A percentile compares a stretch with the other conserved stretches of the same genome.
Conservation (phyloP, 768 basidiomycete species). For the Thelephora ganbajun region DNA sequence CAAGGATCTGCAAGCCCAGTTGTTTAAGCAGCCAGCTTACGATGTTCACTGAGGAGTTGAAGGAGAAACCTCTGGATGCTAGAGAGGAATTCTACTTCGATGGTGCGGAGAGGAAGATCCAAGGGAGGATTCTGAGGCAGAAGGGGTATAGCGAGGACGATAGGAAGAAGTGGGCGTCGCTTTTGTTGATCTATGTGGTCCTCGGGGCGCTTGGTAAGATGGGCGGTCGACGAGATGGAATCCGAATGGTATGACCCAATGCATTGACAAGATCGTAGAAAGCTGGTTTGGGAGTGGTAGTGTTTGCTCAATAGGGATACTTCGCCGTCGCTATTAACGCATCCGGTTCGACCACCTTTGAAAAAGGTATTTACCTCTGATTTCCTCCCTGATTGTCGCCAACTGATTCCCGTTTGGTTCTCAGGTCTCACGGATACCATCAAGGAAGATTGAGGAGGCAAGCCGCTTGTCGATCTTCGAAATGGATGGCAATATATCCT, state of each 20-base stretch:
- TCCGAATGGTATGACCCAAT: too few relatives aligned
- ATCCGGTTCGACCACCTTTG: too few relatives aligned
- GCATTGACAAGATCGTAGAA: too few relatives aligned
- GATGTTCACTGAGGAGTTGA: constrained; percentile 41
- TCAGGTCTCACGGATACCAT: too few relatives aligned
- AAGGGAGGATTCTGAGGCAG: constrained; percentile 79
- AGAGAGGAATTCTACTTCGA: constrained; percentile 86
- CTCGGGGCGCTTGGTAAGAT: constrained; percentile 81
- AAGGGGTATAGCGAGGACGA: constrained; percentile 55
- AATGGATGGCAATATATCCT: constrained; percentile 64
- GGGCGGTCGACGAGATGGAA: constrained; percentile 91
- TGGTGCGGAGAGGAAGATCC: constrained; percentile 68
- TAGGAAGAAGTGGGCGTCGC: constrained; percentile 71
- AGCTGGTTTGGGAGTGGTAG: too few relatives aligned
- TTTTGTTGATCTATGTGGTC: too few relatives aligned
- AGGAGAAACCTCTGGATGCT: constrained; percentile 38
- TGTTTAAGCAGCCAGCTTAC: constrained; percentile 34
- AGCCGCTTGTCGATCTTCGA: constrained; percentile 66
- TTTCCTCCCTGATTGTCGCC: too few relatives aligned
- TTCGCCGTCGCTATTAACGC: too few relatives aligned
- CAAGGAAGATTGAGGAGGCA: too few relatives aligned
- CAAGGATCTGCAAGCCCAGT: constrained; percentile 16
- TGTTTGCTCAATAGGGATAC: too few relatives aligned
- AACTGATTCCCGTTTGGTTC: too few relatives aligned
- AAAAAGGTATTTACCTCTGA: too few relatives aligned